Evolutionary conservation across 169 alveolate species (phyloP).

Genomic region (Plasmodium yoelii): DNA sequence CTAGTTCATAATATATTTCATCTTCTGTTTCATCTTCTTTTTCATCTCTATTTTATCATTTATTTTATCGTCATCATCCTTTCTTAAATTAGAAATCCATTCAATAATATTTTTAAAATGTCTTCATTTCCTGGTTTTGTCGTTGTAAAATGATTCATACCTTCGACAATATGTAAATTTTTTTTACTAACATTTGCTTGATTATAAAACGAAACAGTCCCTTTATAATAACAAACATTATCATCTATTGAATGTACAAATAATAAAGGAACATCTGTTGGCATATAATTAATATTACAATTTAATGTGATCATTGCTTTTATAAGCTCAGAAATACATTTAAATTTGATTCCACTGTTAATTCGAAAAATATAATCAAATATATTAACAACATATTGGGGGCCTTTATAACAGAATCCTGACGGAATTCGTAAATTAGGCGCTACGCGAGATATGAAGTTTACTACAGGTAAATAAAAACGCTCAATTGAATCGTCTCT

Average conservation of each 20-base stretch:
- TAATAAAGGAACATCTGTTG: constrained; percentile 77
- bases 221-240: constrained; percentile 31
- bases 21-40: no score
- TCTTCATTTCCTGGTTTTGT: constrained; percentile 17
- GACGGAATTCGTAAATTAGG: constrained; percentile 58
- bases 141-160: constrained; percentile 24
- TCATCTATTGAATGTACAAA: constrained; percentile 79
- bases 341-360: constrained; percentile 18
- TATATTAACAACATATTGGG: not conserved
- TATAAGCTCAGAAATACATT: constrained; percentile 33
- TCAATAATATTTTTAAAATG: constrained; percentile 9
- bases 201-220: constrained; percentile 13
- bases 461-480: constrained; percentile 44
- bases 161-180: constrained; percentile 4
- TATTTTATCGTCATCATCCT: no score
- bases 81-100: constrained; percentile 5
- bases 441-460: constrained; percentile 17
- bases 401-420: constrained; percentile 1
- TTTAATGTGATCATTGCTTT: constrained; percentile 76
- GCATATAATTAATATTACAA: constrained; percentile 33
- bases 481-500: constrained; percentile 8
- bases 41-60: no score
- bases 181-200: not conserved
- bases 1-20: no score
- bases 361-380: constrained; percentile 66